Evolutionary conservation across 2,329 filamentous ascomycete species (phyloP).

Genomic region (Helotiales sp.): DNA sequence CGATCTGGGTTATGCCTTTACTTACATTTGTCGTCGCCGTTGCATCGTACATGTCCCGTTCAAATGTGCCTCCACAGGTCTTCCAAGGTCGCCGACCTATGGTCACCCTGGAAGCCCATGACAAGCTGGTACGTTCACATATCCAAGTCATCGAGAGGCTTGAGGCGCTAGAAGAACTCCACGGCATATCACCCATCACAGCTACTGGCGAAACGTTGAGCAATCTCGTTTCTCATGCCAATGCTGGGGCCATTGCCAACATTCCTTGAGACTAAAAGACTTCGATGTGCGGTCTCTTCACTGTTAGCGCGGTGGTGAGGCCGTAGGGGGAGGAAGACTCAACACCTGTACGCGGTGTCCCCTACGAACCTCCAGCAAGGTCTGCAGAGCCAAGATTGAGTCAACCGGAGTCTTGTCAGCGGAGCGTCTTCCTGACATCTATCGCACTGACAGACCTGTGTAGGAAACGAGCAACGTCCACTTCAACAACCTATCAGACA

Average conservation of each 20-base stretch:
- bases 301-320: too few relatives aligned
- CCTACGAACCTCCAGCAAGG: not conserved
- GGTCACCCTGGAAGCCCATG: not conserved
- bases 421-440: too few relatives aligned
- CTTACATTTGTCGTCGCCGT: conserved; percentile 8
- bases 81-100: not conserved
- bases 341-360: too few relatives aligned
- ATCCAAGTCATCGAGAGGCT: not conserved
- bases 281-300: not conserved
- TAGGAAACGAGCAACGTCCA: too few relatives aligned
- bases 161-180: not conserved
- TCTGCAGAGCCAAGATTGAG: not conserved
- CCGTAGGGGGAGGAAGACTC: not conserved
- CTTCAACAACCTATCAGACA: too few relatives aligned
- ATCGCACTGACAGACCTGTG: too few relatives aligned
- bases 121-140: not conserved
- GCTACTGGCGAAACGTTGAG: not conserved
- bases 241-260: not conserved
- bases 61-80: conserved; percentile 7
- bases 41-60: conserved; percentile 13
- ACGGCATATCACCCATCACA: not conserved
- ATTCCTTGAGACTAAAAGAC: not conserved
- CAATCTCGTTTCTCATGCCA: not conserved
- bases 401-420: too few relatives aligned
- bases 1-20: conserved; percentile 12